Base-by-base conservation (phyloP, 2,329 filamentous ascomycete genomes). In the Trichoderma sp. region DNA sequence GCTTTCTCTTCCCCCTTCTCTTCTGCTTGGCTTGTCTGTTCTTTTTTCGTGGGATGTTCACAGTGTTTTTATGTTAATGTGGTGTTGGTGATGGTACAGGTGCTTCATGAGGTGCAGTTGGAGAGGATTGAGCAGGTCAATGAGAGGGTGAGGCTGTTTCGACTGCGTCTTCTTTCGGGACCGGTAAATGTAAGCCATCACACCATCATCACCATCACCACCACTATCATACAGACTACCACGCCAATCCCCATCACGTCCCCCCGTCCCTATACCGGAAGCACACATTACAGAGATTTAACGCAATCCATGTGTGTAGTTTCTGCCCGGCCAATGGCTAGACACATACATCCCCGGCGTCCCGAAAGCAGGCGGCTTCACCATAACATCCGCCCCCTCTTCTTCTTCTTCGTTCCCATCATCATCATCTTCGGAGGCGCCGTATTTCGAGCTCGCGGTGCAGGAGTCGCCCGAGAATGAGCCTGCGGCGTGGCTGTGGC, bases 321-420 rank as follows among this genome's bases (percentile, higher is more conserved):
- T 95, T 77, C 82, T 88, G 6, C 87, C 93, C 5, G 93, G 93
- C 62, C 93, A 96, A 81, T 97, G 92, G 91, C 83, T 97, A 64
- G 93, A 97, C 74, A 88, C 92, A 7, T 89, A 90, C 74, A 84
- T 92, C 61, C 92, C 93, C 1, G 81, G 80, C 44, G 78, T 91
- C 51, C 72, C 83, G 50, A 87, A 89, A 74, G 88, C 91, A 3
- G 93, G 93, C 41, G 93, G 93, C 65, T 97, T 96, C 80, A 96
- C 92, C 48, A 90, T 96, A 68, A 94, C 92, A 7, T 95, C 91
- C 1, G 79, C 89, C 0, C 92, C 92, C 0, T 83, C 82, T 48
- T 78, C 82, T 39, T 39, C 34, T 12, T 39, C 34, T 12, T 39
- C 34, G 3, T 24, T 24, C 21, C 21, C 21, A 24, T 24, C 21